Conservation (phyloP, 2,329 filamentous ascomycete species). For the Setomelanomma holmii region DNA sequence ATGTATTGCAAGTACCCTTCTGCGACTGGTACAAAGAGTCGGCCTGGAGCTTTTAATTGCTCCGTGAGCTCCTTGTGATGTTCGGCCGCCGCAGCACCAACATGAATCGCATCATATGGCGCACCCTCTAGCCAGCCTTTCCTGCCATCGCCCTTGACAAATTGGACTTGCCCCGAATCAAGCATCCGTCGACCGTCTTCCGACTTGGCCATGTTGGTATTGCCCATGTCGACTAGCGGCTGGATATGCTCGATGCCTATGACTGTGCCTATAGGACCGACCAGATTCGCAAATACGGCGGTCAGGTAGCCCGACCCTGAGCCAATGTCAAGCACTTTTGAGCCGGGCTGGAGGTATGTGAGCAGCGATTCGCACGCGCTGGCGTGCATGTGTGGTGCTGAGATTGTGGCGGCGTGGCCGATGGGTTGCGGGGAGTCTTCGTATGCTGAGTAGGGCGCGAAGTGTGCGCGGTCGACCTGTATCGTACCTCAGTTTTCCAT, state of each 20-base stretch:
- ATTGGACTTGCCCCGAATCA: slow-evolving; percentile 68
- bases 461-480: slow-evolving; percentile 88
- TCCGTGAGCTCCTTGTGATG: slow-evolving; percentile 75
- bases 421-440: slow-evolving; percentile 74
- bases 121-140: slow-evolving; percentile 54
- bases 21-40: slow-evolving; percentile 80
- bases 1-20: slow-evolving; percentile 67
- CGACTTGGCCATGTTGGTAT: slow-evolving; percentile 54
- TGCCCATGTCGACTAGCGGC: slow-evolving; percentile 52
- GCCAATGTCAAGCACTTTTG: slow-evolving; percentile 58
- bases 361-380: slow-evolving; percentile 69
- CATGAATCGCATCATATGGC: slow-evolving; percentile 92
- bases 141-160: slow-evolving; percentile 73
- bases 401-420: slow-evolving; percentile 72
- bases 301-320: slow-evolving; percentile 75
- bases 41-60: slow-evolving; percentile 80
- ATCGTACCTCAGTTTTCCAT: neutral
- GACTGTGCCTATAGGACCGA: slow-evolving; percentile 57
- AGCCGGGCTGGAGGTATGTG: slow-evolving; percentile 60
- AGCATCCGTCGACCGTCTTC: slow-evolving; percentile 63
- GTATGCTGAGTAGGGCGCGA: slow-evolving; percentile 75
- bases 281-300: slow-evolving; percentile 83
- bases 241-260: slow-evolving; percentile 60
- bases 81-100: slow-evolving; percentile 81
- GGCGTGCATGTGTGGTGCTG: slow-evolving; percentile 77